Base-by-base conservation (phyloP, 257 asterid genomes). In the Catharanthus roseus region DNA sequence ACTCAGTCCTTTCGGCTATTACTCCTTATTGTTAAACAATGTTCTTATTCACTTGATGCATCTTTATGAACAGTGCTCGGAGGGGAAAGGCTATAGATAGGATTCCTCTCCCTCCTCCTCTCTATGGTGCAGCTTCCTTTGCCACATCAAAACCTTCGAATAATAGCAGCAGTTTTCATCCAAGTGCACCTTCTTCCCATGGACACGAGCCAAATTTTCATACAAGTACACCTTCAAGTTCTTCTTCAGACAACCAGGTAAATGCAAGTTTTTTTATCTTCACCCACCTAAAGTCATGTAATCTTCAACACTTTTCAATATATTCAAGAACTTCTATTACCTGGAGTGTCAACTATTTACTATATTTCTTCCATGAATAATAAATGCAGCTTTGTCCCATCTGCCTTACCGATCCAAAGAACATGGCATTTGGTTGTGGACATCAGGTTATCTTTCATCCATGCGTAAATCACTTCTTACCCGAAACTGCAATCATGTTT, bases 351-450 rank as follows among this genome's bases (percentile, higher is more conserved):
- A 29, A 29, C 28, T 11, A 51, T 50, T 51, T 6, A 16, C 53
- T 3, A 29, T 12, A 3, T n/a, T 75, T 21, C n/a, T 65, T 72
- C 67, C 47, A 18, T 70, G 26, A 9, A 54, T 38, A 29, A 5
- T 80, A 50, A 66, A 58, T 34, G 72, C 90, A 92, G 98, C 90
- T 90, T 69, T 92, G 98, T 76, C 98, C 98, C 42, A 88, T 92
- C 79, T 92, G 98, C 87, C 79, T 92, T 51, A 81, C 81, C 9
- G 86, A 81, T 60, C 86, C 90, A 6, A 92, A 88, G 83, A 77
- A 92, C 81, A 85, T 92, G 96, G 98, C 98, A n/a, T 92, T 92
- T 71, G 96, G 93, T 74, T 92, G 98, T 44, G 98, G 98, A 74
- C 98, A 92, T 78, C 98, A 89, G 98, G 98, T 92, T 74, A 54